Evolutionary conservation across 371 early-diverging fungal genomes (phyloP).

Genomic region (Actinomucor elegans): DNA sequence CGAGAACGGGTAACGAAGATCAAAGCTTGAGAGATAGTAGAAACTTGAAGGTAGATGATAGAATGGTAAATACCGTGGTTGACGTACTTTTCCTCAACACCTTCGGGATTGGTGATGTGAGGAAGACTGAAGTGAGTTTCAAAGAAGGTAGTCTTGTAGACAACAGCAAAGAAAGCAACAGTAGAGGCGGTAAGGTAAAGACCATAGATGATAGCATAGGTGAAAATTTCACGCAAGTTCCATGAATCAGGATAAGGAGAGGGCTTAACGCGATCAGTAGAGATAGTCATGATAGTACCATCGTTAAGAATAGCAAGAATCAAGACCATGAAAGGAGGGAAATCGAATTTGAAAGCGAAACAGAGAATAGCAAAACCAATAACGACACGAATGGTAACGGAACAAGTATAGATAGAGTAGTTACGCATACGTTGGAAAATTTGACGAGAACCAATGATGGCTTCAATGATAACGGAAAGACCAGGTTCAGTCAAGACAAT

Average conservation of each 20-base stretch:
- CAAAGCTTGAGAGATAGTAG: constrained; percentile 61
- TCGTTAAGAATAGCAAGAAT: constrained; percentile 65
- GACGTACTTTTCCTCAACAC: constrained; percentile 39
- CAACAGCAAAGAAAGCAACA: constrained; percentile 52
- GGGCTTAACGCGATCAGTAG: constrained; percentile 59
- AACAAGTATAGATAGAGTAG: constrained; percentile 65
- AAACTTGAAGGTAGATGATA: constrained; percentile 58
- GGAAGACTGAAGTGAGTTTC: constrained; percentile 22
- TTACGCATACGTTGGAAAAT: constrained; percentile 76
- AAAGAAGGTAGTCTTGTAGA: constrained; percentile 50
- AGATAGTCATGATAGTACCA: constrained; percentile 67
- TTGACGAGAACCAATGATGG: constrained; percentile 66
- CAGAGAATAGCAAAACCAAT: constrained; percentile 60
- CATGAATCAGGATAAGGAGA: constrained; percentile 61
- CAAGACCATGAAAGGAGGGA: constrained; percentile 68
- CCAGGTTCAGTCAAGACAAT: constrained; percentile 81
- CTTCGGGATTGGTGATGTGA: constrained; percentile 33
- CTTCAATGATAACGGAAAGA: constrained; percentile 74
- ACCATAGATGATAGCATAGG: constrained; percentile 58
- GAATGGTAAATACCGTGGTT: constrained; percentile 54
- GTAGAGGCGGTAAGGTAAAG: constrained; percentile 59
- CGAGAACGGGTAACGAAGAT: constrained; percentile 66
- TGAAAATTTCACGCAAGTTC: constrained; percentile 62
- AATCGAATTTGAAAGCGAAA: constrained; percentile 60
- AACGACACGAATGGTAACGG: constrained; percentile 66